Evolutionary conservation across 2,329 filamentous ascomycete genomes (phyloP), one percentile per base, ranked within the genome.

Genomic region (Microcyclosporella mali): DNA sequence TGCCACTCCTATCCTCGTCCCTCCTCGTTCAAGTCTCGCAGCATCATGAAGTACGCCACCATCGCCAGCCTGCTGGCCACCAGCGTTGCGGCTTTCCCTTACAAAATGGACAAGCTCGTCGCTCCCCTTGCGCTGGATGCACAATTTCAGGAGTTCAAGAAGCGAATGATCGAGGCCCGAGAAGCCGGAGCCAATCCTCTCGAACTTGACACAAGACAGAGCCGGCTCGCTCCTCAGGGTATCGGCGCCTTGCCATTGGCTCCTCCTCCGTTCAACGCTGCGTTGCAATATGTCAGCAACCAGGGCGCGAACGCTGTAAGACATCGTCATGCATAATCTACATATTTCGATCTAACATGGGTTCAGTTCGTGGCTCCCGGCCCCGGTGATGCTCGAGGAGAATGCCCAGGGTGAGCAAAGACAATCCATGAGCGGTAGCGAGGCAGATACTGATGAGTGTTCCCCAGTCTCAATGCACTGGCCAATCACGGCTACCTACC

Each of bases 201-300:
- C n/a, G 10, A 15, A 6, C 10, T 39, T 12, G 37, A 39, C 7
- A 31, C 30, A 12, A 37, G 50, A 17, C 40, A 45, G 10, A 37
- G 30, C 2, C 18, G 45, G 3, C 30, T 45, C 3, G 17, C 45
- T 15, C 58, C 56, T 11, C 56, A 59, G 31, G 56, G 56, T 33
- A 44, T 30, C 19, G 56, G 53, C 27, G 56, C 56, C 17, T 35
- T 57, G 15, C 58, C 59, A 10, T 35, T 55, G 9, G 29, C 37
- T 8, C 52, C 56, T 29, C 58, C 60, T 2, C 53, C 56, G 11
- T 65, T 65, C 46, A 53, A 62, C 43, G 59, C 62, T 10, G 46
- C 44, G 4, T 33, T 51, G 7, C 63, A 65, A 38, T 53, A 46
- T 34, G 52, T 65, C 30, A 53, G 51, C 44, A 59, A 50, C 36